Evolutionary conservation across 805 yeast genomes (phyloP), one percentile per base, ranked within the genome.

Genomic region (Wickerhamomyces chambardii): DNA sequence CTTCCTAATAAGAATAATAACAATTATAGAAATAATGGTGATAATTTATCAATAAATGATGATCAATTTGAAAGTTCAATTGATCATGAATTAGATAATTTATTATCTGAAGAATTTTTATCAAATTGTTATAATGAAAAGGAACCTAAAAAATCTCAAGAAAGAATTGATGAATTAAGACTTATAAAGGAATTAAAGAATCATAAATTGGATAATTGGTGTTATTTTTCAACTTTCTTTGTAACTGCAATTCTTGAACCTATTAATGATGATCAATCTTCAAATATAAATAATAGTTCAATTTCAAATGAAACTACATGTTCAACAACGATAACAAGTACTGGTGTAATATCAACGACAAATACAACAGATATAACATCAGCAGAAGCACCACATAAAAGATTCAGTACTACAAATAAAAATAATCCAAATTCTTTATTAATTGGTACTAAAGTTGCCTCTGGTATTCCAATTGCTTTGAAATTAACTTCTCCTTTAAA

Each of bases 201-300:
- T 12, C 34, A 36, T 24, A 39, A 40, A 14, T 38, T 50, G 2
- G 48, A 54, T 1, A 37, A 45, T 3, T 50, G 54, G 55, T 37
- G 41, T 9, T 53, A 49, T 32, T 50, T 49, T 36, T 50, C 55
- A 4, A 50, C 53, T 1, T 50, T 47, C 34, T 49, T 50, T 22
- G 48, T 49, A 15, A 41, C 46, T 14, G 51, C 53, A 1, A 34
- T 45, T 19, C 29, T 50, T 12, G 28, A 34, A 25, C 18, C 33
- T 12, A 36, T 35, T 8, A 40, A 22, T 14, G 44, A 35, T 10
- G n/a, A n/a, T n/a, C n/a, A n/a, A n/a, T n/a, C n/a, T n/a, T n/a
- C n/a, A n/a, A n/a, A n/a, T n/a, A n/a, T n/a, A n/a, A n/a, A n/a
- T n/a, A n/a, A n/a, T n/a, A n/a, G n/a, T n/a, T n/a, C n/a, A n/a